Evolutionary conservation across 495 filamentous ascomycete genomes (phyloP), one percentile per base, ranked within the genome.

Genomic region (Aspergillus taichungensis): DNA sequence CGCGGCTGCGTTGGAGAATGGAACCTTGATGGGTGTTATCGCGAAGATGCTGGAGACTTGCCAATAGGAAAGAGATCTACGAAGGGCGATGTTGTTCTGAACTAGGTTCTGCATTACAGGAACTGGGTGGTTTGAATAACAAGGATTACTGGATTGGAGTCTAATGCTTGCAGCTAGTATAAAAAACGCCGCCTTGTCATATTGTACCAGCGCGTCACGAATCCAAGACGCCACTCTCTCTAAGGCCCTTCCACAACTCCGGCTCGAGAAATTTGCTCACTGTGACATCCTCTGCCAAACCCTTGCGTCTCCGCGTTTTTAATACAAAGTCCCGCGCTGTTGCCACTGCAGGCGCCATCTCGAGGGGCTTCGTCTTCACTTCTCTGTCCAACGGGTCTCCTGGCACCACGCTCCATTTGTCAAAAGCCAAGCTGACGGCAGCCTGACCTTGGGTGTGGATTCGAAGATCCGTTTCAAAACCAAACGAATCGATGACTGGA

Each of bases 361-460:
- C 89, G 47, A 98, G 65, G 27, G 88, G 87, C 36, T 85, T 75
- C 30, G 89, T 66, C 50, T 88, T 83, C 33, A 88, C 77, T 30
- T 91, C 86, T 52, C 82, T 84, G 56, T 98, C 94, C 7, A 98
- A 71, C 18, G 92, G 92, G 60, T 98, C 94, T 38, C 92, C 92
- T 3, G 92, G 92, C 4, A 98, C 89, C 42, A 95, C 84, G 50
- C 74, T 86, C 92, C 92, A 98, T 34, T 88, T 80, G 54, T 98
- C 92, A 64, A 98, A 98, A 1, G 89, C 87, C n/a, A 97, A 73
- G 54, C 80, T 88, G 39, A 95, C 78, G 60, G 86, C 85, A 29
- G 87, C 86, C 60, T 90, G 85, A 34, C 92, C 91, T 62, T 95
- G 89, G 0, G 94, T 97, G 60, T 95, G 89, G 54, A 97, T 97